Base-by-base conservation (phyloP, 1,139 yeast genomes). In the Taiozyma sp. region DNA sequence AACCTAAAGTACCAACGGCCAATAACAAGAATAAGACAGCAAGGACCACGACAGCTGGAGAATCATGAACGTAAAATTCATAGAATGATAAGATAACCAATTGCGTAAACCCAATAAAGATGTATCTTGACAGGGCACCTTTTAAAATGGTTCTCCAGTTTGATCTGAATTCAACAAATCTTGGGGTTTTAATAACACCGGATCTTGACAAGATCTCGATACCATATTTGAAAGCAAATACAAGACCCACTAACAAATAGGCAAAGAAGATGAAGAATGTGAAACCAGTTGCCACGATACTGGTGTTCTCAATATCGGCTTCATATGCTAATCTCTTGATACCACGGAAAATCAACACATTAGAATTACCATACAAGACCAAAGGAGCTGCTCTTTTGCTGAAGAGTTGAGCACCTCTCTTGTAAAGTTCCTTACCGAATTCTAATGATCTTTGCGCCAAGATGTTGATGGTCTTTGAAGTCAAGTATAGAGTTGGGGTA, bases 61-160 rank as follows among this genome's bases (percentile, higher is more conserved):
- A 85, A 64, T 87, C 95, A 53, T 74, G 68, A 58, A 74, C 76
- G 12, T 84, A 80, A 61, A 85, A 86, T 68, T 87, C 93, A 88
- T 89, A 87, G 48, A 86, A 74, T 14, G 92, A 80, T 50, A 87
- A 73, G 48, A 87, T 78, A 4, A 80, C 71, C 57, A 87, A 70
- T 68, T 87, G 96, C 3, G 90, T 81, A 64, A 84, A 85, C 0
- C 93, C 95, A 65, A 87, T 84, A 60, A 80, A 84, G 51, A 86
- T 75, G 63, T 86, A 86, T 67, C 91, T 78, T 58, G 84, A 75
- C 46, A 87, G 56, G 8, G 89, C 72, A 46, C 96, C 95, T 63
- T 84, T 86, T 56, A 87, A 66, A 40, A 85, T 75, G 40, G 69
- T 63, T 52, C 61, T 67, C 78, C 88, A 85, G 45, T 80, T 74